Percentiles rank a stretch among this genome's conserved stretches.
These are phyloP conservation scores for Dryas octopetala DNA, from an alignment of 306 rosid genomes.

Conservation along the genomic window DNA sequence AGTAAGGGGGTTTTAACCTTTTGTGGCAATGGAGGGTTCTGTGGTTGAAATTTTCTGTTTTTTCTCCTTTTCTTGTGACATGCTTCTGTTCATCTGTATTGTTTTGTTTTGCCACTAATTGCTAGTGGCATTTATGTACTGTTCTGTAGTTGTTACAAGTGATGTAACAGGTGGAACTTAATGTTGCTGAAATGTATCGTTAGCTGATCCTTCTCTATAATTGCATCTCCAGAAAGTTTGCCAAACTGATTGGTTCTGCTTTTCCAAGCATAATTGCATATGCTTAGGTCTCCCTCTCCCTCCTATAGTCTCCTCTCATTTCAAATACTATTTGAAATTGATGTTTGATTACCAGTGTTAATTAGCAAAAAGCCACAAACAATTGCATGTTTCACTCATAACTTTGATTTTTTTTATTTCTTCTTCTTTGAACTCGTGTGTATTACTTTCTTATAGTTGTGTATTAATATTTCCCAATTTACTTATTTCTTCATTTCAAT, in stretches of 20 bases:
- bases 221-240: not conserved
- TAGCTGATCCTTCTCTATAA: not conserved
- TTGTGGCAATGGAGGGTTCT: conserved; percentile 21
- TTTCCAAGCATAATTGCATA: too few species aligned
- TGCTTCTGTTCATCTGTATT: not conserved
- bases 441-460: too few species aligned
- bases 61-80: not conserved
- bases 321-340: too few species aligned
- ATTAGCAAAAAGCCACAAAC: too few species aligned
- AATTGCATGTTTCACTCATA: too few species aligned
- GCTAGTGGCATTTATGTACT: conserved; percentile 9
- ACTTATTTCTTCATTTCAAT: too few species aligned
- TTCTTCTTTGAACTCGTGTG: too few species aligned
- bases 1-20: conserved; percentile 18
- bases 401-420: too few species aligned
- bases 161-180: not conserved
- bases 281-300: too few species aligned
- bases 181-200: conserved; percentile 3
- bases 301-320: too few species aligned
- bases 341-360: too few species aligned
- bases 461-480: too few species aligned
- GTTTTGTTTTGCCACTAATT: conserved; percentile 9
- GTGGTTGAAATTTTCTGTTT: conserved; percentile 27
- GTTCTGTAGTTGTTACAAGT: not conserved
- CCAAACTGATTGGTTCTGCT: not conserved